A percentile compares a stretch with the other conserved stretches of the same genome.
Conservation (phyloP, 2,329 filamentous ascomycete species). For the Xylaria arbuscula region DNA sequence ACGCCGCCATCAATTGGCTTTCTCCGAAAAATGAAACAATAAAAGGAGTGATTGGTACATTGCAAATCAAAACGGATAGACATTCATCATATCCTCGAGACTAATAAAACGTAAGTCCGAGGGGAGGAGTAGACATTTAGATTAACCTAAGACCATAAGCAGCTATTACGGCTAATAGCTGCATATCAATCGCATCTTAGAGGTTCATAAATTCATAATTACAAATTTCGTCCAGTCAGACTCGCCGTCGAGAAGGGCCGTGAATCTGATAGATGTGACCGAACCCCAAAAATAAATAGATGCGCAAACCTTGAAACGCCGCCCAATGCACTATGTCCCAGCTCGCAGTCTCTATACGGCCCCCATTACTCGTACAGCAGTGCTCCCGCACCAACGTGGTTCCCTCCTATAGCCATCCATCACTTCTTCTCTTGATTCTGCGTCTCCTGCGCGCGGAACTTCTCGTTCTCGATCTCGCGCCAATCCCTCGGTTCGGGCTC, state of each 20-base stretch:
- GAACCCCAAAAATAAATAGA: slow-evolving; percentile 30
- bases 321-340: slow-evolving; percentile 44
- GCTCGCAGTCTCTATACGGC: background rate
- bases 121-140: background rate
- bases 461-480: slow-evolving; percentile 73
- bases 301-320: slow-evolving; percentile 43
- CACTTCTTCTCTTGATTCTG: slow-evolving; percentile 43
- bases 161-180: background rate
- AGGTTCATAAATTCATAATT: background rate
- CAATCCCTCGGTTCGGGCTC: slow-evolving; percentile 71
- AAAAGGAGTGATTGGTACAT: no score
- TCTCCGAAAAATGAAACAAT: no score
- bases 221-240: background rate
- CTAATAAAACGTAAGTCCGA: background rate
- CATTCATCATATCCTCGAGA: background rate
- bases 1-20: no score
- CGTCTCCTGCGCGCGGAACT: slow-evolving; percentile 58
- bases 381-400: background rate
- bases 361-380: slow-evolving; percentile 24
- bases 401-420: slow-evolving; percentile 15
- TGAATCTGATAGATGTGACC: slow-evolving; percentile 7
- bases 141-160: slow-evolving; percentile 2
- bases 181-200: background rate
- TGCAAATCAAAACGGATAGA: background rate
- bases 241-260: slow-evolving; percentile 6